Evolutionary conservation across 2,329 filamentous ascomycete species (phyloP).

Genomic region (Alternaria arborescens): DNA sequence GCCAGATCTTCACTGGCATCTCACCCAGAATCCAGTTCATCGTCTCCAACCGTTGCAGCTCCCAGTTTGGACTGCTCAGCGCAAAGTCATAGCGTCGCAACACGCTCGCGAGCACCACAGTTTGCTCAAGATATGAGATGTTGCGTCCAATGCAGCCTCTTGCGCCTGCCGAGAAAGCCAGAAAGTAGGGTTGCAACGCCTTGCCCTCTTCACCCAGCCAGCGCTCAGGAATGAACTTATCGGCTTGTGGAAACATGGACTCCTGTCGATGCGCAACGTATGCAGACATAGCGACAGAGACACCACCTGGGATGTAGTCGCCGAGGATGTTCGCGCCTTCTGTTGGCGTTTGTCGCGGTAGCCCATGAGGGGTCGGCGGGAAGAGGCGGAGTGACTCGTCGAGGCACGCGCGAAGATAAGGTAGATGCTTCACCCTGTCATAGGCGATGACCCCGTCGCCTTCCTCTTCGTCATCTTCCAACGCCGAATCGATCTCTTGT

Average conservation of each 20-base stretch:
- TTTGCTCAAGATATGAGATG: constrained; percentile 44
- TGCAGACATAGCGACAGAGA: constrained; percentile 51
- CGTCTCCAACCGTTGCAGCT: constrained; percentile 48
- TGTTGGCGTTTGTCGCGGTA: constrained; percentile 47
- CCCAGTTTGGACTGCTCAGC: constrained; percentile 47
- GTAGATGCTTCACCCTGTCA: constrained; percentile 44
- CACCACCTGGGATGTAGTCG: constrained; percentile 39
- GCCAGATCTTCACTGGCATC: constrained; percentile 52
- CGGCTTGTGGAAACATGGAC: constrained; percentile 40
- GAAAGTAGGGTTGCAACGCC: constrained; percentile 39
- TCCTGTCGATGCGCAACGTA: constrained; percentile 57
- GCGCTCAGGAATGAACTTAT: constrained; percentile 47
- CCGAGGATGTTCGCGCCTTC: constrained; percentile 40
- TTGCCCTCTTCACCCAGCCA: constrained; percentile 49
- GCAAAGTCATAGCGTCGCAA: constrained; percentile 51
- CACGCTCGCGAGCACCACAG: constrained; percentile 44
- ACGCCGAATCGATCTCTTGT: constrained; percentile 39
- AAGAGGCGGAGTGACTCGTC: constrained; percentile 58
- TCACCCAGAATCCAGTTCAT: constrained; percentile 51
- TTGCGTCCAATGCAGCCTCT: constrained; percentile 44
- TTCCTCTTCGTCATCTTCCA: constrained; percentile 39
- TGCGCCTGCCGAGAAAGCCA: constrained; percentile 42
- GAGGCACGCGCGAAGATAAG: constrained; percentile 53
- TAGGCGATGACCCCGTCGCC: constrained; percentile 36
- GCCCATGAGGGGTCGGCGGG: constrained; percentile 54